A percentile compares a stretch with the other conserved stretches of the same genome.
These are phyloP conservation scores for Hanseniaspora occidentalis DNA, from an alignment of 805 yeast species.

Conservation along the genomic window DNA sequence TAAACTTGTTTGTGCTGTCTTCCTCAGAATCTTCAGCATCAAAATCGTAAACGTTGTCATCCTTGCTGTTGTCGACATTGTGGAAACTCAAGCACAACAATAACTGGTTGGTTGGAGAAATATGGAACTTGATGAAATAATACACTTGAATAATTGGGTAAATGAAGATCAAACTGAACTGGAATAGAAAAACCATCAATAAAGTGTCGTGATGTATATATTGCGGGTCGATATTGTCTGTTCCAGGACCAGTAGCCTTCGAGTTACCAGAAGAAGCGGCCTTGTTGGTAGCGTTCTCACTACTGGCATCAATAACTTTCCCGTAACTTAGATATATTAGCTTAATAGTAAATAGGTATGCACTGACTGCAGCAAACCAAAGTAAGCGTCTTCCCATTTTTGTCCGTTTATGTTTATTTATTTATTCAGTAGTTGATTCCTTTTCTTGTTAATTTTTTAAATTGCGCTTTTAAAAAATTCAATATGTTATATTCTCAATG, in stretches of 20 bases:
- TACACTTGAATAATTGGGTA: conserved; percentile 11
- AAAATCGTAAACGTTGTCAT: background rate
- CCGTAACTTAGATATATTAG: background rate
- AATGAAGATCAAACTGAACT: conserved; percentile 15
- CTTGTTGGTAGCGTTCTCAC: conserved; percentile 6
- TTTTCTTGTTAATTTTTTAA: too few relatives aligned
- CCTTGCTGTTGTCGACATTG: background rate
- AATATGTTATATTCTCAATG: too few relatives aligned
- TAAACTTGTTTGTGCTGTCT: background rate
- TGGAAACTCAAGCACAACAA: conserved; percentile 2
- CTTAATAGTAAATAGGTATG: background rate
- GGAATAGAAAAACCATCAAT: conserved; percentile 11
- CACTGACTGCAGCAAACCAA: background rate
- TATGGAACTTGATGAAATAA: conserved; percentile 4
- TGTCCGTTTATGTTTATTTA: background rate
- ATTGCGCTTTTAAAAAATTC: too few relatives aligned
- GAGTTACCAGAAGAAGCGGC: background rate
- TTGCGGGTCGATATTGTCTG: background rate
- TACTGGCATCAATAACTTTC: background rate
- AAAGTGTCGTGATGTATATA: conserved; percentile 7
- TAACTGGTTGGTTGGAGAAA: conserved; percentile 4
- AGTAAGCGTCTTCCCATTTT: background rate
- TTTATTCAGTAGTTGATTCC: background rate
- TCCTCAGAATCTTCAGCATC: background rate
- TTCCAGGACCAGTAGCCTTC: background rate